Evolutionary conservation across 2,329 filamentous ascomycete species (phyloP), one percentile per base, ranked within the genome.

Genomic region (Pezicula rhizophila): DNA sequence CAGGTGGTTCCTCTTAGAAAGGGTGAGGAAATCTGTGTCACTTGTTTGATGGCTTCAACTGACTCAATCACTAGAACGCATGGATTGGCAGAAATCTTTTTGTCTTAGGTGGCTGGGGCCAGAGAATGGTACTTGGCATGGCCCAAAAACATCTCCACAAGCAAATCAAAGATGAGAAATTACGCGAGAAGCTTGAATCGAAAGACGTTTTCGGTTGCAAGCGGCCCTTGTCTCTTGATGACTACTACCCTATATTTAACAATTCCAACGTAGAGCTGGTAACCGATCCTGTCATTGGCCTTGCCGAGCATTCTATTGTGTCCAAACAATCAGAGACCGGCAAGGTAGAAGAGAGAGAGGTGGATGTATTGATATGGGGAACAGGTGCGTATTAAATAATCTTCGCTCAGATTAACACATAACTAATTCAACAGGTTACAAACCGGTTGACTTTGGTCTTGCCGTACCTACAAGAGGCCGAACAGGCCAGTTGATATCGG

Each of bases 181-280:
- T 63, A 61, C 35, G 53, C 61, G 33, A 43, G 49, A 4, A 26
- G 44, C n/a, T 62, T 60, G 51, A 63, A 61, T 35, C 47, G 46
- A 10, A 38, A 53, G 38, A 57, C 57, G 2, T 53, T 62, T 23
- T 48, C 51, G 28, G 26, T 2, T 43, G 41, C 41, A 43, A 43
- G 26, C 64, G 72, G 0, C 64, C 63, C 2, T 65, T 64, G 0
- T 62, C 75, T 0, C 74, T 77, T 51, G 58, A 68, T 18, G 60
- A 65, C 40, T 78, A 73, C 57, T 77, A 70, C 52, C 73, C 77
- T 49, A 62, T 66, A 5, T 66, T 72, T 45, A 68, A 75, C 49
- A 64, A 64, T 15, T 57, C 62, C 0, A 68, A 72, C 18, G 72
- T 77, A 1, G 52, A 67, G 1, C 52, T 77, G 0, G 66, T 77